Conservation (phyloP, 495 filamentous ascomycete genomes). For the Trichoderma virens region DNA sequence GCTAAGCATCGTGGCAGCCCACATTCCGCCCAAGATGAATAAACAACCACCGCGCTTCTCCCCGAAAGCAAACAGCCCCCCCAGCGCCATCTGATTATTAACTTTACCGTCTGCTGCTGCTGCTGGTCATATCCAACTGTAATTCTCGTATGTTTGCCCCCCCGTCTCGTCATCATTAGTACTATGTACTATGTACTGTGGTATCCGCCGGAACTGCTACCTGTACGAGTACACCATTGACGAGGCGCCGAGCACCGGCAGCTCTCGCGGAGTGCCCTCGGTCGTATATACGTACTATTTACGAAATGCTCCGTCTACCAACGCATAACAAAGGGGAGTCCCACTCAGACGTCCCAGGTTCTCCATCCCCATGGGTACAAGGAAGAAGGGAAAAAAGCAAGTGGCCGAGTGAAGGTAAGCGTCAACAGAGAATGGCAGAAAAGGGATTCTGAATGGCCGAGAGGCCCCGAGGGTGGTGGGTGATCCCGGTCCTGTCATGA, state of each 20-base stretch:
- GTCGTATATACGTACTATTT: slow-evolving; percentile 5
- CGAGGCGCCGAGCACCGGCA: neutral
- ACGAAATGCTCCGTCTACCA: neutral
- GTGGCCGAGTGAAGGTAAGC: neutral
- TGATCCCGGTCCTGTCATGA: too few species aligned
- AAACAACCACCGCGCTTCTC: neutral
- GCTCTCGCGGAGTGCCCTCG: slow-evolving; percentile 3
- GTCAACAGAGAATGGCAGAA: neutral
- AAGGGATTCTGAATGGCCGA: slow-evolving; percentile 1
- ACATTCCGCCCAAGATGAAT: neutral
- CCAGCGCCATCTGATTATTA: neutral
- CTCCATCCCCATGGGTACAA: neutral
- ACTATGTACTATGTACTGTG: too few species aligned
- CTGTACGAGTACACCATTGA: too few species aligned
- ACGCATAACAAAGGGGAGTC: slow-evolving; percentile 7
- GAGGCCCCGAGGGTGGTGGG: slow-evolving; percentile 1
- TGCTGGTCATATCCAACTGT: neutral
- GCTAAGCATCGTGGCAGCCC: neutral
- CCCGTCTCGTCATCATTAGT: neutral
- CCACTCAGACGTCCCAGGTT: too few species aligned
- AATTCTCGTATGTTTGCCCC: neutral
- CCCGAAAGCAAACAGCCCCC: neutral
- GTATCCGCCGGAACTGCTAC: neutral
- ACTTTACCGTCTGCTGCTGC: too few species aligned
- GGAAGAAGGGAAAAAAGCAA: neutral